phyloP scores from a whole-genome alignment of 768 basidiomycete species.

The Lactifluus hygrophoroides region DNA sequence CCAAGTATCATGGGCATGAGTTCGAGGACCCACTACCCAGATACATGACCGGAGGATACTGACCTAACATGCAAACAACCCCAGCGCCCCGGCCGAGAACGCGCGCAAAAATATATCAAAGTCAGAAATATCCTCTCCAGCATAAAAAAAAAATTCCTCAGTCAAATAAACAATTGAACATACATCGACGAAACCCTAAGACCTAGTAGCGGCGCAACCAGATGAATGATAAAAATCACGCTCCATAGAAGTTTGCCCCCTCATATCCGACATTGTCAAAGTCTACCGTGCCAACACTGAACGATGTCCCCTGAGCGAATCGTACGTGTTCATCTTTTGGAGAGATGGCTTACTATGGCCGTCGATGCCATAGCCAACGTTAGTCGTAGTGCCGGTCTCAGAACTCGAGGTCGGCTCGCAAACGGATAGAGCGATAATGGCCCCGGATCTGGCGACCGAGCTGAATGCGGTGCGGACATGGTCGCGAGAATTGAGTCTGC shows the following conservation, averaged over 20 bases:
- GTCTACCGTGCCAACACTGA: not conserved
- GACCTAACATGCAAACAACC: too few species aligned
- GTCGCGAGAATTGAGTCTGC: conserved; percentile 1
- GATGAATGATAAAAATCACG: too few species aligned
- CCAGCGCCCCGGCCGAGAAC: too few species aligned
- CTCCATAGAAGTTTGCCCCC: too few species aligned
- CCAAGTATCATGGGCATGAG: not conserved
- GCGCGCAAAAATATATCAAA: too few species aligned
- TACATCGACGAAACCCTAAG: too few species aligned
- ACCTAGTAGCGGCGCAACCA: too few species aligned
- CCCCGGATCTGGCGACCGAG: not conserved
- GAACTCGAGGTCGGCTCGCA: not conserved
- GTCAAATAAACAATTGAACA: too few species aligned
- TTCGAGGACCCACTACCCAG: not conserved
- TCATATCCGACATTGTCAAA: not conserved
- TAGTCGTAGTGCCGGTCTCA: not conserved
- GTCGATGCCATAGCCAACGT: not conserved
- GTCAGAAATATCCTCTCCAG: too few species aligned
- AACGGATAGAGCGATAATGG: not conserved
- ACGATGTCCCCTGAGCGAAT: not conserved
- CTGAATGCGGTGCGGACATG: not conserved
- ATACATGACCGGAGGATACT: too few species aligned
- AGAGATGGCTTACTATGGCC: not conserved
- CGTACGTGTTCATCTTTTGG: not conserved
- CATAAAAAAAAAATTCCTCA: too few species aligned